Evolutionary conservation across 371 early-diverging fungal genomes (phyloP), one percentile per base, ranked within the genome.

Genomic region (Rhizomucor miehei): DNA sequence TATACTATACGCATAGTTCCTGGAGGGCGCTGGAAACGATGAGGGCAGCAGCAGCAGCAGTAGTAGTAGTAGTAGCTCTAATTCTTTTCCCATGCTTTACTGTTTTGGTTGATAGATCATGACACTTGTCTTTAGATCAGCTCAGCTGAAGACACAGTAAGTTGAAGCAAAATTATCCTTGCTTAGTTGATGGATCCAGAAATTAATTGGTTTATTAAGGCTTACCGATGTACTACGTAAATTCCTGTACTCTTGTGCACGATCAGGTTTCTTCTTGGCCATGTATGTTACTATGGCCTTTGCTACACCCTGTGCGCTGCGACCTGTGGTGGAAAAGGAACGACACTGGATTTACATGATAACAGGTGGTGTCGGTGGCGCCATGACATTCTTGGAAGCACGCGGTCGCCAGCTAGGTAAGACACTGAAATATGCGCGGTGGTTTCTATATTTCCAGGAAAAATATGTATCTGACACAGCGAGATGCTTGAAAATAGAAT

Each of bases 251-350:
- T 86, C 88, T 1, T 88, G 86, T 23, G 40, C 78, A 12, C 78
- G 93, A 46, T 88, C 89, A 20, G 70, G 82, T 3, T 40, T 89
- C 34, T 94, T 93, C 75, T 69, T 92, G 51, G 70, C 86, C 0
- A 66, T 82, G 54, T 88, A 90, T 63, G 86, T 88, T 16, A 66
- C 80, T 6, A 68, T 69, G 20, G 87, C 85, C 13, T 76, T 86
- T 55, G 76, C 80, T 43, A 71, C 78, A 0, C 84, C 89, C 8
- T 94, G 94, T 48, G 44, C 62, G 2, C 34, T 91, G 40, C 86
- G 92, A 16, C 65, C 69, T 20, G 9, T 82, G 38, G n/a, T 76
- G 0, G 77, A 82, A 8, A 70, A 66, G 51, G 92, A 93, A 41
- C 46, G 62, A 8, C 54, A 54, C 12, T 70, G 71, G 71, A 74